These are phyloP conservation scores for Mortierella sp. DNA, from an alignment of 371 early-diverging fungal genomes.

Conservation along the genomic window DNA sequence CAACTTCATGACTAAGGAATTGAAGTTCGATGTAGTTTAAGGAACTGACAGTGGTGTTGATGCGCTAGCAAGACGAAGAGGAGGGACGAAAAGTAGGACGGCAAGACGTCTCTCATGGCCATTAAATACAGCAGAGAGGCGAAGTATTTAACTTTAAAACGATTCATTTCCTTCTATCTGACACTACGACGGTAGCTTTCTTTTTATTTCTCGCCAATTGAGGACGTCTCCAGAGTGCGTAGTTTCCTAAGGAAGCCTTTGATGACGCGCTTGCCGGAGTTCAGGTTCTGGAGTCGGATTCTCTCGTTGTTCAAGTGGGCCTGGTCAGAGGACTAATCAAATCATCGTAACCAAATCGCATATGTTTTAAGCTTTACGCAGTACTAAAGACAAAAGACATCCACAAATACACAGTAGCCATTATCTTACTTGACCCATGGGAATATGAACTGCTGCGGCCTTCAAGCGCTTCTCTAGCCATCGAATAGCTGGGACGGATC, in stretches of 20 bases:
- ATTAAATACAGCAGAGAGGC: slow-evolving; percentile 19
- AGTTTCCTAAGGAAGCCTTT: slow-evolving; percentile 60
- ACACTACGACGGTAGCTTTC: no score
- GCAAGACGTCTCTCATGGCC: slow-evolving; percentile 29
- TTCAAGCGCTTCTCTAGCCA: slow-evolving; percentile 82
- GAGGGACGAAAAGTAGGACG: no score
- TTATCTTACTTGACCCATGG: slow-evolving; percentile 78
- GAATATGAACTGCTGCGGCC: slow-evolving; percentile 80
- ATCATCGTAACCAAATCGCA: no score
- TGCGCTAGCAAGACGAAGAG: no score
- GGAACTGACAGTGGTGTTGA: no score
- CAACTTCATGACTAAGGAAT: no score
- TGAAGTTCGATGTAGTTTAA: no score
- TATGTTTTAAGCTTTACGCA: no score
- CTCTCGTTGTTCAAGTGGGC: slow-evolving; percentile 86
- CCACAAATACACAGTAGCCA: no score
- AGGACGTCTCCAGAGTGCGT: slow-evolving; percentile 23
- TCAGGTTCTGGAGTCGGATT: slow-evolving; percentile 76
- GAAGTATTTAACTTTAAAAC: no score
- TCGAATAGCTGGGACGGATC: slow-evolving; percentile 86
- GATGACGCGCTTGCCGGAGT: slow-evolving; percentile 76
- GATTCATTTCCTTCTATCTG: no score
- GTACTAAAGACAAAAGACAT: no score
- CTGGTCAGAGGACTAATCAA: slow-evolving; percentile 83
- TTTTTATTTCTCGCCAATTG: neutral